Percentiles rank a stretch among this genome's conserved stretches.
Evolutionary conservation across 306 rosid genomes (phyloP).

Genomic region (Sphenostylis stenocarpa): DNA sequence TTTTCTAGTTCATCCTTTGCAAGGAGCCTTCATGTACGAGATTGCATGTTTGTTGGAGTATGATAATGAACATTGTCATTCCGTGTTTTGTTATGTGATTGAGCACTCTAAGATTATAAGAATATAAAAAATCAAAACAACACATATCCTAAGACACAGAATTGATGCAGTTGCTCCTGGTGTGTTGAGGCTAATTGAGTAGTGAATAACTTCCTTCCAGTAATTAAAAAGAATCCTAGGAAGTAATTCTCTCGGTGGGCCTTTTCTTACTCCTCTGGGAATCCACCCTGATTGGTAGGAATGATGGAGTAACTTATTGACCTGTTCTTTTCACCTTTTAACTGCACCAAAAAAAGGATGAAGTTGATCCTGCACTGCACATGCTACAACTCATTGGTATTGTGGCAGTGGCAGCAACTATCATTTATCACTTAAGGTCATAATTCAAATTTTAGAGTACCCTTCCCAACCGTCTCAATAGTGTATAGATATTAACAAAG

Average conservation of each 20-base stretch:
- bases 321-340: not conserved
- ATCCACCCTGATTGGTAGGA: not conserved
- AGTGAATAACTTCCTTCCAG: not conserved
- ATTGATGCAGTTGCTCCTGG: not conserved
- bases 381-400: not conserved
- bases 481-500: not conserved
- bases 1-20: not conserved
- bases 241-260: not conserved
- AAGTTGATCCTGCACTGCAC: not conserved
- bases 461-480: not conserved
- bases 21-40: not conserved
- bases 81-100: too few relatives aligned
- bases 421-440: not conserved
- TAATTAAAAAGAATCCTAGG: not conserved
- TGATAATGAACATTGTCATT: too few relatives aligned
- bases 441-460: not conserved
- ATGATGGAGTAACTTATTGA: not conserved
- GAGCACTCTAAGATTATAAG: not conserved
- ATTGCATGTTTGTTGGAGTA: too few relatives aligned
- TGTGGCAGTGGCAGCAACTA: not conserved
- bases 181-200: not conserved
- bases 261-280: not conserved
- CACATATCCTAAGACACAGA: not conserved
- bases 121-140: not conserved
- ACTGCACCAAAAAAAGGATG: not conserved